phyloP scores from a whole-genome alignment of 2,329 filamentous ascomycete species.

The Aspergillus fumigatus region DNA sequence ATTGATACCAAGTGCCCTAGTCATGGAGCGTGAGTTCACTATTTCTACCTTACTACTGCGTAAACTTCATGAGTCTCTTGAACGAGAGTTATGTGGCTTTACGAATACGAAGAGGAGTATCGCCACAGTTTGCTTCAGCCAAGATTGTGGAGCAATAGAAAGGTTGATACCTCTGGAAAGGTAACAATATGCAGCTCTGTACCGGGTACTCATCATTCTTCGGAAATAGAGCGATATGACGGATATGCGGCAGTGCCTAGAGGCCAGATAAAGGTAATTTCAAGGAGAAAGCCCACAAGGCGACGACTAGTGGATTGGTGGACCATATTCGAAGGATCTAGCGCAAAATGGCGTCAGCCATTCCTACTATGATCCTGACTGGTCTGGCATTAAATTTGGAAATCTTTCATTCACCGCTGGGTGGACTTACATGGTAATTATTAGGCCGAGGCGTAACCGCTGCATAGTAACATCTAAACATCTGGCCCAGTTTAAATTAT shows the following conservation, averaged over 20 bases:
- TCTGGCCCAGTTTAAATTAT: constrained; percentile 12
- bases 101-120: constrained; percentile 4
- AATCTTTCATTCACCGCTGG: neutral
- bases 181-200: neutral
- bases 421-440: neutral
- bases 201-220: neutral
- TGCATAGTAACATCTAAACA: constrained; percentile 5
- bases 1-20: neutral
- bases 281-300: neutral
- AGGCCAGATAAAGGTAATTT: neutral
- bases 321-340: neutral
- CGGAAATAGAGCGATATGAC: neutral
- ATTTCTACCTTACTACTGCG: neutral
- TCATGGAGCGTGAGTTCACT: neutral
- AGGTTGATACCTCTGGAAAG: no score
- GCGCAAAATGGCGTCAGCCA: constrained; percentile 3
- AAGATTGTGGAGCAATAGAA: neutral
- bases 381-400: neutral
- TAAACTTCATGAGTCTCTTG: neutral
- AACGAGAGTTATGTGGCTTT: constrained; percentile 4
- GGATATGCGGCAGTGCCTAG: neutral
- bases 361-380: neutral
- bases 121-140: constrained; percentile 9
- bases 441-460: constrained; percentile 15
- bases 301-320: neutral